These are phyloP conservation scores for Candida sithepensis DNA, from an alignment of 805 yeast species.

Conservation along the genomic window DNA sequence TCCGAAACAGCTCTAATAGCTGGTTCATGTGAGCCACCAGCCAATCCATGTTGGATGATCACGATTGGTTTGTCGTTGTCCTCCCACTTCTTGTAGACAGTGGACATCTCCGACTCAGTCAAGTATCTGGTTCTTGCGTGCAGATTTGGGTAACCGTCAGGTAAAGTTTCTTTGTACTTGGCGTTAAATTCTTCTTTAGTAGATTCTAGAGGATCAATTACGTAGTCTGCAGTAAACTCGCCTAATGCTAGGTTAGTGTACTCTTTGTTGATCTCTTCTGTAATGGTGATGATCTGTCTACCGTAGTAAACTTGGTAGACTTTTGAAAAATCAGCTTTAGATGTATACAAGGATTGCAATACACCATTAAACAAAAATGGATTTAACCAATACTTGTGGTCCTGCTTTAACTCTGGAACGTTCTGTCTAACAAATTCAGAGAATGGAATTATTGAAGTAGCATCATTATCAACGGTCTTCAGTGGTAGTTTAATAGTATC, in stretches of 20 bases:
- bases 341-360: slow-evolving; percentile 47
- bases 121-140: slow-evolving; percentile 69
- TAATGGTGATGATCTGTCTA: slow-evolving; percentile 38
- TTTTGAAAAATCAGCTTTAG: slow-evolving; percentile 39
- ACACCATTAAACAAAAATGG: slow-evolving; percentile 48
- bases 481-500: slow-evolving; percentile 25
- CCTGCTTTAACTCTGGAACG: slow-evolving; percentile 39
- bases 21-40: slow-evolving; percentile 79
- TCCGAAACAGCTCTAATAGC: slow-evolving; percentile 56
- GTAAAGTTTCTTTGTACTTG: slow-evolving; percentile 37
- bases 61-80: slow-evolving; percentile 51
- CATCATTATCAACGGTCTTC: slow-evolving; percentile 5
- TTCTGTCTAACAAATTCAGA: slow-evolving; percentile 33
- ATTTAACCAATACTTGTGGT: slow-evolving; percentile 38
- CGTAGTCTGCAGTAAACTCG: slow-evolving; percentile 49
- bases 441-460: slow-evolving; percentile 23
- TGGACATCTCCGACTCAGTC: slow-evolving; percentile 40
- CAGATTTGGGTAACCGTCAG: slow-evolving; percentile 52
- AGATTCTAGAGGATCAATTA: slow-evolving; percentile 29
- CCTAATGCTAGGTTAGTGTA: slow-evolving; percentile 27
- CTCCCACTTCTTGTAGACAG: slow-evolving; percentile 29
- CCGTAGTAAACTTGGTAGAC: slow-evolving; percentile 43
- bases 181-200: slow-evolving; percentile 27
- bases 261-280: slow-evolving; percentile 12
- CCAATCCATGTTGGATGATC: slow-evolving; percentile 66